Base-by-base conservation (phyloP, 164 flowering plant genomes). In the Taxillus chinensis region DNA sequence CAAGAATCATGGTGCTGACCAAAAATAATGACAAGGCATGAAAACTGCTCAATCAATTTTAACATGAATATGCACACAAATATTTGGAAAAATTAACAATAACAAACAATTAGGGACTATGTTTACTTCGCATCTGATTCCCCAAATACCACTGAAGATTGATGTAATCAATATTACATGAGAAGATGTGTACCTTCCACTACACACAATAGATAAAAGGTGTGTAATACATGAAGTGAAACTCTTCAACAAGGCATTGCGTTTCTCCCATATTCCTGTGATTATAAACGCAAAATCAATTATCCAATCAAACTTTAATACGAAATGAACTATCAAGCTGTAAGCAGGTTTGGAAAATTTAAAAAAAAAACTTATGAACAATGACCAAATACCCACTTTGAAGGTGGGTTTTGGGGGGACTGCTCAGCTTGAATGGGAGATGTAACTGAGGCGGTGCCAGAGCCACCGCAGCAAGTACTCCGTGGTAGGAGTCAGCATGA, bases 111-210 rank as follows among this genome's bases (percentile, higher is more conserved):
- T 27, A 2, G 27, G 27, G 27, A 27, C 2, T 27, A 27, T 27
- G 27, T 27, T 27, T 27, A 27, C 27, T 27, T 27, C 2, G 27
- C 27, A 27, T 27, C 27, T 27, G 27, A 27, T 27, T 27, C 27
- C 27, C 27, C 27, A 27, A 27, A 27, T 48, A 42, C 42, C 40
- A 40, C 12, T 15, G 14, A 12, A 52, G 54, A n/a, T 8, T 45
- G 12, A 63, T n/a, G 45, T n/a, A 8, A 65, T 54, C 8, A 55
- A 39, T 11, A 13, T 11, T 13, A 62, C 15, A 27, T 39, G 55
- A 9, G 39, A 17, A 54, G 39, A 3, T 52, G 45, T 27, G 48
- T 80, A 90, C 97, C 97, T 87, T 73, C 92, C 95, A 57, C 66
- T 74, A 66, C 82, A 59, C 42, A 81, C 55, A 60, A 83, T 69